Conservation (phyloP, 176 grass and related monocot genomes). For the Elymus sibiricus region DNA sequence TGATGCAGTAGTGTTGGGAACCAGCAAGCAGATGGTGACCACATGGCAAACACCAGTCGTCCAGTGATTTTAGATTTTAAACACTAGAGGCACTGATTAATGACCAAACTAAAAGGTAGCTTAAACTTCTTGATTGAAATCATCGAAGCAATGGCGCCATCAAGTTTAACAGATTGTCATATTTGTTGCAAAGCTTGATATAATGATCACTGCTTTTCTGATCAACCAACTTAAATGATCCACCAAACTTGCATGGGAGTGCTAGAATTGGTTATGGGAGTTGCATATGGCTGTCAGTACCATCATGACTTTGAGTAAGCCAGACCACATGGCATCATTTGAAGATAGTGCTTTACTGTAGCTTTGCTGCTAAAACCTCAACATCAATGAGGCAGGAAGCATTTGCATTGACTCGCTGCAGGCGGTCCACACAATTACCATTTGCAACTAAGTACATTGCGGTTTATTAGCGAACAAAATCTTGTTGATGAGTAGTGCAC, state of each 20-base stretch:
- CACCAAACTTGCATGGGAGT: slow-evolving; percentile 12
- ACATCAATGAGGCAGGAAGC: not conserved
- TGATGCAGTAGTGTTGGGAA: not conserved
- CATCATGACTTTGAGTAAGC: slow-evolving; percentile 5
- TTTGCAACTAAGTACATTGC: not conserved
- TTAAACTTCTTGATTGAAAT: not conserved
- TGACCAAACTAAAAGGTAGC: not conserved
- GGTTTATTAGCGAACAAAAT: not conserved
- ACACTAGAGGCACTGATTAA: not conserved
- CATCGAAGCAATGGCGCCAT: slow-evolving; percentile 16
- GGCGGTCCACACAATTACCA: not conserved
- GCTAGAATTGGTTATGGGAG: not conserved
- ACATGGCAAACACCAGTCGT: not conserved
- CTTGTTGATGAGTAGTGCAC: not conserved
- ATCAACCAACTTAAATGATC: not conserved
- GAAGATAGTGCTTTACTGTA: not conserved
- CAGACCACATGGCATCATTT: not conserved
- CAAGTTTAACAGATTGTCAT: not conserved
- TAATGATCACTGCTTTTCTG: slow-evolving; percentile 7
- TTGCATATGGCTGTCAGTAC: slow-evolving; percentile 4
- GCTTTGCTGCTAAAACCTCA: not conserved
- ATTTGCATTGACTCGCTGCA: not conserved
- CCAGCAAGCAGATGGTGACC: not conserved
- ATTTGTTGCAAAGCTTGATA: not conserved
- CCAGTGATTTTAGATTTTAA: not conserved